These are phyloP conservation scores for sunflower (Helianthus annuus) DNA, from an alignment of 129 eudicot genomes.

Conservation along the genomic window DNA sequence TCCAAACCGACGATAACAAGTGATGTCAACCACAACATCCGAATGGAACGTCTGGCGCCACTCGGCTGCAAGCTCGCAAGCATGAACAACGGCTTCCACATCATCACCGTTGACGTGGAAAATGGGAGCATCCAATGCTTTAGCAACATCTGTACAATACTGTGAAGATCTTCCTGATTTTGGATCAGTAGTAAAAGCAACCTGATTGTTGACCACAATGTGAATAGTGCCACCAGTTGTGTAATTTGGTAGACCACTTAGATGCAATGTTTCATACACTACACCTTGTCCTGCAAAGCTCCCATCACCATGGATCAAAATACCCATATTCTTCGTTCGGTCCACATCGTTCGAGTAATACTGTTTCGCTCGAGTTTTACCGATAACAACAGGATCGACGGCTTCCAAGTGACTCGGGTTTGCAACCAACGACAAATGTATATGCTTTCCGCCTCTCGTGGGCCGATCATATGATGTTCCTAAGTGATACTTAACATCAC, in stretches of 20 bases:
- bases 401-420: slow-evolving; percentile 99
- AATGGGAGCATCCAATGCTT: slow-evolving; percentile 93
- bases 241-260: slow-evolving; percentile 95
- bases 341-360: slow-evolving; percentile 70
- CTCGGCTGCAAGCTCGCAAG: slow-evolving; percentile 95
- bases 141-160: slow-evolving; percentile 97
- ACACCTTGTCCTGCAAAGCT: slow-evolving; percentile 99
- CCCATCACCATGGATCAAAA: slow-evolving; percentile 94
- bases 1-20: slow-evolving; percentile 91
- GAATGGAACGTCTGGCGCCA: slow-evolving; percentile 97
- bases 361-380: slow-evolving; percentile 93
- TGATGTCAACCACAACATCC: slow-evolving; percentile 93
- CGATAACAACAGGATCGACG: slow-evolving; percentile 93
- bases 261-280: slow-evolving; percentile 92
- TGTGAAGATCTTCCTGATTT: slow-evolving; percentile 90
- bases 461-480: slow-evolving; percentile 97
- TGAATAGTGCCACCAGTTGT: slow-evolving; percentile 95
- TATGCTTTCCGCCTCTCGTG: slow-evolving; percentile 87
- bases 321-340: slow-evolving; percentile 89
- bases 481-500: slow-evolving; percentile 95
- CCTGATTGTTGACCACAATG: slow-evolving; percentile 94
- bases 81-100: slow-evolving; percentile 89
- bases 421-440: slow-evolving; percentile 90
- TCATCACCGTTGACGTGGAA: slow-evolving; percentile 98
- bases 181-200: slow-evolving; percentile 98